Percentiles rank a stretch among this genome's conserved stretches.
These are phyloP conservation scores for Trypanosoma rangeli DNA, from an alignment of 208 protist species.

Conservation along the genomic window DNA sequence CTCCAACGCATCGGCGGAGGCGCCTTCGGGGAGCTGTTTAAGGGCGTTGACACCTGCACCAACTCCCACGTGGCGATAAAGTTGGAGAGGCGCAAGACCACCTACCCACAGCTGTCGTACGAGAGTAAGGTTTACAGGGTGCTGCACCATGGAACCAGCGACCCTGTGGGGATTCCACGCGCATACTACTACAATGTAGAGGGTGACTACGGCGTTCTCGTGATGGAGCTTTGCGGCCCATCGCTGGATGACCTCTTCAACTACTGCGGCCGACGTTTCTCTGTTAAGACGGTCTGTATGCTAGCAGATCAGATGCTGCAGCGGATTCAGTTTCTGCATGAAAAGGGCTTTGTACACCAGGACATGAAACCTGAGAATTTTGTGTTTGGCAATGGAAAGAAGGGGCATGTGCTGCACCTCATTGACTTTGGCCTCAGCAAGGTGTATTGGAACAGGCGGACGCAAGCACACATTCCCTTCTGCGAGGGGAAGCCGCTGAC, in stretches of 20 bases:
- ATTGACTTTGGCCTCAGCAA: conserved; percentile 99
- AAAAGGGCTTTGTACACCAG: conserved; percentile 80
- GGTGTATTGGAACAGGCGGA: conserved; percentile 95
- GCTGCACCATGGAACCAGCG: conserved; percentile 44
- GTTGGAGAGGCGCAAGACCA: conserved; percentile 85
- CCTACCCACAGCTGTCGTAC: conserved; percentile 97
- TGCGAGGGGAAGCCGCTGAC: conserved; percentile 98
- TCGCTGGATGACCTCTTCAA: conserved; percentile 91
- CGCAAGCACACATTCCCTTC: conserved; percentile 97
- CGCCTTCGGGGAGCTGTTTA: conserved; percentile 99
- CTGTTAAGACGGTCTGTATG: conserved; percentile 99
- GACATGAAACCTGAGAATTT: conserved; percentile 94
- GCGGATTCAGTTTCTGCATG: conserved; percentile 86
- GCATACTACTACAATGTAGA: conserved; percentile 96
- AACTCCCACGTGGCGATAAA: conserved; percentile 71
- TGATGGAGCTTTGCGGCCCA: conserved; percentile 91
- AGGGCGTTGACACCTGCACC: conserved; percentile 72
- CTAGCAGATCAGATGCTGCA: conserved; percentile 98
- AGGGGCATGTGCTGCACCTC: conserved; percentile 86
- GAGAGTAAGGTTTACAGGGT: conserved; percentile 93
- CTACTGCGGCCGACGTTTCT: conserved; percentile 94
- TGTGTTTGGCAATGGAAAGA: conserved; percentile 60
- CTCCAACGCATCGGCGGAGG: conserved; percentile 93
- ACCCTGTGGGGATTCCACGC: conserved; percentile 91
- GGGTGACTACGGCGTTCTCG: conserved; percentile 97